Base-by-base conservation (phyloP, 257 asterid genomes). In the Forsythia viridissima region DNA sequence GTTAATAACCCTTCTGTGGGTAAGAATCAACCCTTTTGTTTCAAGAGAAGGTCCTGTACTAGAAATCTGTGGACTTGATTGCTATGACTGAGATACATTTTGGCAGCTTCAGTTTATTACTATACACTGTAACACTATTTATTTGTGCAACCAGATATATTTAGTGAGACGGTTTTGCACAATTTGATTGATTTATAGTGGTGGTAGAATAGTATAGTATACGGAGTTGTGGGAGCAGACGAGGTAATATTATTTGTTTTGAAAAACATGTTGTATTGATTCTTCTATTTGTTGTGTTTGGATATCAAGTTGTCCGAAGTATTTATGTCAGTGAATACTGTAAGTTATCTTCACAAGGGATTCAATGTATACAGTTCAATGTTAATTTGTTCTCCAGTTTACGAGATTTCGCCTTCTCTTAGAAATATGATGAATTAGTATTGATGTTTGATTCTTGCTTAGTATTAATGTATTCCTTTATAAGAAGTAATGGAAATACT, bases 11-110 rank as follows among this genome's bases (percentile, higher is more conserved):
- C 90, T 94, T 7, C 46, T 93, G 77, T 94, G 99, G 99, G 97
- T 94, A 0, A 84, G 99, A 82, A 80, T 94, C 70, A 90, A 93
- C 85, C 99, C 99, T 0, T 94, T 94, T 24, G 89, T 94, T 59
- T 91, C 98, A 37, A 89, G 92, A 78, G 96, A 91, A 3, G 98
- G 97, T 8, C 98, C 98, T 8, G 73, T 91, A 4, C 87, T 94
- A 5, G 97, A 91, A 77, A 85, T 93, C 3, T 94, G 99, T 24
- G 96, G 96, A 15, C 88, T 94, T 79, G 82, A 93, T 67, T 94
- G 99, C 40, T 94, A 91, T 30, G 90, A 92, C 80, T 84, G 83
- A 87, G 79, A 75, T 18, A 3, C 21, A 8, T 55, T 52, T 71
- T 6, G 12, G 43, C 70, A 12, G 46, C 46, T 42, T 42, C 46